Base-by-base conservation (phyloP, 139 green algal genomes). In the Micractinium conductrix region DNA sequence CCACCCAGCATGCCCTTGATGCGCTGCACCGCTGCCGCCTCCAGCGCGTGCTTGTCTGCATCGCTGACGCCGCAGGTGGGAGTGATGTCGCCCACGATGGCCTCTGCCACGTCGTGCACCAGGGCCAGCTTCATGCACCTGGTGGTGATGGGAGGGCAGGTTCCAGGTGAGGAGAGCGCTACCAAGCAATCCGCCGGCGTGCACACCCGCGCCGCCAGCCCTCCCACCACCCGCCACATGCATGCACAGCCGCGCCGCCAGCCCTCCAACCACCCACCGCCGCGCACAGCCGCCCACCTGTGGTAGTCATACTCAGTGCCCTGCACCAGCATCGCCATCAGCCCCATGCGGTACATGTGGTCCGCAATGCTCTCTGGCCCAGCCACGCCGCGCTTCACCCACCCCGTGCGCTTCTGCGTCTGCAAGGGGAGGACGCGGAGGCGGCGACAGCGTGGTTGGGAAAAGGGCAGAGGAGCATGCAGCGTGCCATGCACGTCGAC, bases 311-410 rank as follows among this genome's bases (percentile, higher is more conserved):
- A 90, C 30, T 67, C 69, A 16, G 84, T 87, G 48, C 74, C 82
- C 55, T 81, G 71, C 12, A 91, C 74, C 33, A 98, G 81, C 42
- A 99, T 79, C 5, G 92, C 88, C 94, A 99, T 98, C 35, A 99
- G 82, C 21, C 89, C 85, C 96, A 99, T 98, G 37, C 96, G 93
- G 88, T 99, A 98, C 93, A 98, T 98, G 88, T 98, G 96, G 84
- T 99, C 96, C 71, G 94, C 93, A 50, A 99, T 97, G 85, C 93
- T 97, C 81, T 99, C 96, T 14, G 96, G 93, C 1, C 88, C 74
- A 12, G 89, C 7, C 8, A 99, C 93, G 7, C 90, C 88, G 44
- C 88, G 92, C 33, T 90, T 84, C 35, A 98, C 92, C 96, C 96
- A 99, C 10, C 96, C 96, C 0, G 96, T 97, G 2, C 96, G 87